phyloP scores from a whole-genome alignment of 78 protist species.

The Dictyostelium purpureum region DNA sequence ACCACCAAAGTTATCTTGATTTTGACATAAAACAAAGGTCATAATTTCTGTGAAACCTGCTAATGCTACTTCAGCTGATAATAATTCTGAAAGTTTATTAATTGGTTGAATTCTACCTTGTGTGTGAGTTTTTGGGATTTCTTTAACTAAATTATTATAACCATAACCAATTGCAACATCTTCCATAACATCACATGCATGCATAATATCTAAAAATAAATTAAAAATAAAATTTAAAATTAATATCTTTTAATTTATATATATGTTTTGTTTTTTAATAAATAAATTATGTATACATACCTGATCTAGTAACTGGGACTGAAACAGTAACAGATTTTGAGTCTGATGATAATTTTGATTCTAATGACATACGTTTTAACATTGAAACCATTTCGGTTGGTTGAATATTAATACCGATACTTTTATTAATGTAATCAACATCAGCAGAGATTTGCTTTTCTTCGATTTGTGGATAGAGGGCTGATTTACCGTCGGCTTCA shows the following conservation, averaged over 20 bases:
- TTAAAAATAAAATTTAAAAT: not conserved
- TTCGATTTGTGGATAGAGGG: slow-evolving; percentile 46
- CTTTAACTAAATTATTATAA: slow-evolving; percentile 86
- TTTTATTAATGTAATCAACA: slow-evolving; percentile 70
- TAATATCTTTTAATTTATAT: not conserved
- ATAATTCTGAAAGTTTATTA: slow-evolving; percentile 87
- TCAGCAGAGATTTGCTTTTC: slow-evolving; percentile 19
- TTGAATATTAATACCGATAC: slow-evolving; percentile 52
- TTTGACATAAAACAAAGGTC: slow-evolving; percentile 94
- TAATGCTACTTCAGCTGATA: slow-evolving; percentile 90
- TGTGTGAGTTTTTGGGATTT: slow-evolving; percentile 26
- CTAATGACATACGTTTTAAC: slow-evolving; percentile 76
- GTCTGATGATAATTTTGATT: slow-evolving; percentile 28
- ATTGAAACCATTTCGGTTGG: slow-evolving; percentile 38
- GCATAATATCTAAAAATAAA: slow-evolving; percentile 93
- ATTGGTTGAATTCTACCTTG: slow-evolving; percentile 86
- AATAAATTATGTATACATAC: slow-evolving; percentile 5
- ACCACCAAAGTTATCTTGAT: slow-evolving; percentile 82
- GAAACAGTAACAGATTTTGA: slow-evolving; percentile 4
- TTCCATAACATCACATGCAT: slow-evolving; percentile 98
- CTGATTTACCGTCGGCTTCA: slow-evolving; percentile 49
- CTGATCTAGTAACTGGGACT: slow-evolving; percentile 49
- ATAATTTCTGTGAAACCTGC: slow-evolving; percentile 95
- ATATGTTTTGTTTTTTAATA: slow-evolving; percentile 2
- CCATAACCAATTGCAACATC: slow-evolving; percentile 99